phyloP scores from a whole-genome alignment of 2,329 filamentous ascomycete genomes.

The Thielaviopsis populi region DNA sequence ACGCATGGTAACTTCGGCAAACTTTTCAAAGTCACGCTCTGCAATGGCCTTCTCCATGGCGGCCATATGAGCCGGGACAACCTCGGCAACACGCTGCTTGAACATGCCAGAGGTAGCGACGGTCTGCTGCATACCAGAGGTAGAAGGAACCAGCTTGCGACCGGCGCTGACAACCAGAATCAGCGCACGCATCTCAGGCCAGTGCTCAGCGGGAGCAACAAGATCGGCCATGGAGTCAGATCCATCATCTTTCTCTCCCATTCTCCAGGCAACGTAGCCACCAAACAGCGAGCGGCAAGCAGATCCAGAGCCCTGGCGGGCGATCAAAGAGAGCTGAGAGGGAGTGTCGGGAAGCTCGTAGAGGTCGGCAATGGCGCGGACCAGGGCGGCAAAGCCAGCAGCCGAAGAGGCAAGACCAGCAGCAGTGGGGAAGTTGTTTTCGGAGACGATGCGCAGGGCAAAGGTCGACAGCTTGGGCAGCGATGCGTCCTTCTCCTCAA shows the following conservation, averaged over 20 bases:
- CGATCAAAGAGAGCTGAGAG: slow-evolving; percentile 73
- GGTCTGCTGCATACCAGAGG: slow-evolving; percentile 92
- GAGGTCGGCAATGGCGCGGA: slow-evolving; percentile 79
- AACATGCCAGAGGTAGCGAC: slow-evolving; percentile 86
- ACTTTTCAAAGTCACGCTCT: slow-evolving; percentile 66
- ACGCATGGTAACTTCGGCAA: slow-evolving; percentile 85
- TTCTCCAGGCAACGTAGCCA: slow-evolving; percentile 90
- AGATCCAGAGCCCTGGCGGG: slow-evolving; percentile 84
- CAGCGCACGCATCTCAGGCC: slow-evolving; percentile 87
- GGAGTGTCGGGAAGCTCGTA: slow-evolving; percentile 73
- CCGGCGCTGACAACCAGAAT: slow-evolving; percentile 83
- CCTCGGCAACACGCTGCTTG: slow-evolving; percentile 52
- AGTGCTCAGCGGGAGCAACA: slow-evolving; percentile 76
- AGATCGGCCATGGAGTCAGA: slow-evolving; percentile 77
- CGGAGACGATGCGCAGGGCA: slow-evolving; percentile 73
- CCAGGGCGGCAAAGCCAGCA: slow-evolving; percentile 53
- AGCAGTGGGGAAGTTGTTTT: slow-evolving; percentile 98
- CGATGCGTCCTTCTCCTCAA: slow-evolving; percentile 57
- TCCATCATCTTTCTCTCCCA: slow-evolving; percentile 61
- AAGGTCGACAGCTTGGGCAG: slow-evolving; percentile 69
- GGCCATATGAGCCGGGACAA: slow-evolving; percentile 72
- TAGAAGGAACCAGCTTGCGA: slow-evolving; percentile 91
- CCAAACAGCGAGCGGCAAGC: slow-evolving; percentile 89
- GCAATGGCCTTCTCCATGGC: slow-evolving; percentile 72
- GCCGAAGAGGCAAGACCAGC: slow-evolving; percentile 69